A percentile compares a stretch with the other conserved stretches of the same genome.
Conservation (phyloP, 495 filamentous ascomycete genomes). For the Aspergillus steynii region DNA sequence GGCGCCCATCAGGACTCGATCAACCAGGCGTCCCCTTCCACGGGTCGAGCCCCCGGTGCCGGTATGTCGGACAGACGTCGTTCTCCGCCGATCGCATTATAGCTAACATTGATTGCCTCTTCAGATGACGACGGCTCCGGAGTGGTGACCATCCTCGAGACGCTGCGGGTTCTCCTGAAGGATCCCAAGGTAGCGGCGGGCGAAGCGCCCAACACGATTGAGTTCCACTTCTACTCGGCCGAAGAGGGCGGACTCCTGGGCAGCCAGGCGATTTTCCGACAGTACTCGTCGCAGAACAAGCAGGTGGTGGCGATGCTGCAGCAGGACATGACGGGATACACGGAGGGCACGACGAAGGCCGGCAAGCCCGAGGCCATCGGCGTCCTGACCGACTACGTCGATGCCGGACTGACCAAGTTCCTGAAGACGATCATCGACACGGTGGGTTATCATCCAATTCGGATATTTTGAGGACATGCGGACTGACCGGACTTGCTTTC, state of each 20-base stretch:
- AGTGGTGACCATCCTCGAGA: slow-evolving; percentile 1
- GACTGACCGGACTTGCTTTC: neutral
- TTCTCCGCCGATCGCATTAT: neutral
- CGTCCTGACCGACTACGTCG: slow-evolving; percentile 2
- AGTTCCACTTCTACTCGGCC: slow-evolving; percentile 7
- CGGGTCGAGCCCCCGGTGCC: slow-evolving; percentile 4
- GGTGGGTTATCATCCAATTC: neutral
- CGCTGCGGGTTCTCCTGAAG: slow-evolving; percentile 3
- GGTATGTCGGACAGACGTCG: neutral
- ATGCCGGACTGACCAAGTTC: slow-evolving; percentile 4
- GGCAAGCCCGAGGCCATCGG: slow-evolving; percentile 2
- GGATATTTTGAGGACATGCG: neutral
- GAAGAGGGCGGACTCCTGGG: slow-evolving; percentile 6
- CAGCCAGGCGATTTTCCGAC: slow-evolving; percentile 1
- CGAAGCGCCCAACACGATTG: neutral
- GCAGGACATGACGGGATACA: slow-evolving; percentile 6
- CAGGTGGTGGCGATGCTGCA: slow-evolving; percentile 6
- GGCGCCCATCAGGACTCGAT: slow-evolving; percentile 3
- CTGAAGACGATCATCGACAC: slow-evolving; percentile 1
- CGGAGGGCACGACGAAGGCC: neutral
- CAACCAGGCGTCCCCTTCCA: neutral
- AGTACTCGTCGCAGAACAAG: neutral
- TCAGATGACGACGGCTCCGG: slow-evolving; percentile 7
- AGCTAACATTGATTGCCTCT: neutral
- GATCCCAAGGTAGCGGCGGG: slow-evolving; percentile 1